Evolutionary conservation across 2,329 filamentous ascomycete genomes (phyloP).

Genomic region (Aspergillus cejpii): DNA sequence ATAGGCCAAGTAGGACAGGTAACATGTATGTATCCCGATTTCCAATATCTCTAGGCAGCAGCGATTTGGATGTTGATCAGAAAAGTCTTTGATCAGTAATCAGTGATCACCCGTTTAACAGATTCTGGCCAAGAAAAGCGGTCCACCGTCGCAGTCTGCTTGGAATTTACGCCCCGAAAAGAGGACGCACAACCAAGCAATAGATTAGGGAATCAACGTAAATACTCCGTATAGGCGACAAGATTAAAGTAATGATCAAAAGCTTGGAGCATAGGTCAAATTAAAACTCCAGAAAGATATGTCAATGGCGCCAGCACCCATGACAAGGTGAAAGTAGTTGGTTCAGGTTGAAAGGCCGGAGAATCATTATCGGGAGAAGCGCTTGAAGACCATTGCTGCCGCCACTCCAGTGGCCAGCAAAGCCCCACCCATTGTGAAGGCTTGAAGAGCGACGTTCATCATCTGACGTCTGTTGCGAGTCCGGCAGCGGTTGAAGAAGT

Average conservation of each 20-base stretch:
- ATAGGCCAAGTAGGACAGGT: background rate
- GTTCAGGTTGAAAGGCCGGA: no score
- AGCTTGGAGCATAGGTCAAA: background rate
- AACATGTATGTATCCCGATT: no score
- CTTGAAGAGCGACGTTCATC: conserved; percentile 49
- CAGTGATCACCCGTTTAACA: background rate
- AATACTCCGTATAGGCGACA: background rate
- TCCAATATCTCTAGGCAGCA: background rate
- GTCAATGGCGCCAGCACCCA: conserved; percentile 22
- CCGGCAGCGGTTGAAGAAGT: conserved; percentile 51
- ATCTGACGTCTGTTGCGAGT: conserved; percentile 51
- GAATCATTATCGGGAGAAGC: conserved; percentile 28
- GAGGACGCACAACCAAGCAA: background rate
- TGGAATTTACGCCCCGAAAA: no score
- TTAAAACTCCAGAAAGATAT: background rate
- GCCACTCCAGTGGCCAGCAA: conserved; percentile 43
- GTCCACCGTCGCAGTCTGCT: background rate
- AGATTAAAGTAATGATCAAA: conserved; percentile 1
- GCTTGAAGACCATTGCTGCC: conserved; percentile 38
- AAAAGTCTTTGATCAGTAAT: background rate
- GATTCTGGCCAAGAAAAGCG: background rate
- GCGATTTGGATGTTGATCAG: background rate
- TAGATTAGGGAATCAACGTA: background rate
- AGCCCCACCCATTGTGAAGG: conserved; percentile 45
- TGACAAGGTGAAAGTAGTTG: conserved; percentile 8